phyloP scores from a whole-genome alignment of 371 early-diverging fungal species.

The Choanephora cucurbitarum region DNA sequence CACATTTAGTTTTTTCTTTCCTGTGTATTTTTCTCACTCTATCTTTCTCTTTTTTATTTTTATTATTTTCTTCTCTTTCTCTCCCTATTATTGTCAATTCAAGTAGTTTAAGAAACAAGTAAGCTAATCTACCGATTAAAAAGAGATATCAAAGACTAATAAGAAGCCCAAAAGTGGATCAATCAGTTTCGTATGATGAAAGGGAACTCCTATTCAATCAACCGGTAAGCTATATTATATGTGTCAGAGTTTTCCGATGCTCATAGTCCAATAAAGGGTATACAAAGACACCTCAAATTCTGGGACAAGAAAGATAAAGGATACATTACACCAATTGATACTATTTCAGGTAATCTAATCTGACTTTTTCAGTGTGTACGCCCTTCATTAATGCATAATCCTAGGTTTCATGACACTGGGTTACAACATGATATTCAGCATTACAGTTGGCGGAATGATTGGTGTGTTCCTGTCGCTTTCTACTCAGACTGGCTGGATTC shows the following conservation, averaged over 20 bases:
- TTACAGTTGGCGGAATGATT: constrained; percentile 18
- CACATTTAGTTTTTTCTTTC: too few relatives aligned
- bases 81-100: too few relatives aligned
- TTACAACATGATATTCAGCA: constrained; percentile 21
- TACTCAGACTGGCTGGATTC: constrained; percentile 24
- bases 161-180: too few relatives aligned
- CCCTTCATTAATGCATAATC: too few relatives aligned
- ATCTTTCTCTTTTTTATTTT: not conserved
- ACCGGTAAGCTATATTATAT: too few relatives aligned
- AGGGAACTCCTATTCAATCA: too few relatives aligned
- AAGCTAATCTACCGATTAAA: too few relatives aligned
- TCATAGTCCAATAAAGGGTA: constrained; percentile 15
- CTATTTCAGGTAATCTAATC: constrained; percentile 29
- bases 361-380: too few relatives aligned
- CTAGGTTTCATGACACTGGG: constrained; percentile 33
- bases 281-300: constrained; percentile 26
- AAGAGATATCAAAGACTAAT: too few relatives aligned
- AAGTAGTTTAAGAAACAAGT: too few relatives aligned
- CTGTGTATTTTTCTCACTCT: not conserved
- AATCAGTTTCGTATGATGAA: too few relatives aligned
- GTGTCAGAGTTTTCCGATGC: too few relatives aligned
- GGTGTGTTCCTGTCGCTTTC: constrained; percentile 25
- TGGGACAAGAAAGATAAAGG: constrained; percentile 32
- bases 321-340: constrained; percentile 29
- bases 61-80: not conserved